These are phyloP conservation scores for Fusarium sp. DNA, from an alignment of 2,329 filamentous ascomycete genomes.

Conservation along the genomic window DNA sequence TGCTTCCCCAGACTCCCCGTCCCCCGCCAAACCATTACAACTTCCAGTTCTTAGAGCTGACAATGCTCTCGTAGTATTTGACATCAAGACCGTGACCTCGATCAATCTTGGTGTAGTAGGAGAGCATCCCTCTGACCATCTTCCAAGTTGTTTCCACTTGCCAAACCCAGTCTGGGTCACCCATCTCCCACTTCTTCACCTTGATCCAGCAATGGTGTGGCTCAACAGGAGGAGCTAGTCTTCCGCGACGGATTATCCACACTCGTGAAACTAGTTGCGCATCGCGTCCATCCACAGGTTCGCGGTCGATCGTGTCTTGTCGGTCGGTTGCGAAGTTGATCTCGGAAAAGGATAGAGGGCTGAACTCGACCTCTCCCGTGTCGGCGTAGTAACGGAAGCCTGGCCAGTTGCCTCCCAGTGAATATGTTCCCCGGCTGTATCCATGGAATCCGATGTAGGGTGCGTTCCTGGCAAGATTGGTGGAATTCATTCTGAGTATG, in stretches of 20 bases:
- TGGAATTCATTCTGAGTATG: not conserved
- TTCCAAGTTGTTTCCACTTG: not conserved
- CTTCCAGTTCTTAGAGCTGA: not conserved
- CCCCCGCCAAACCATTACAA: not conserved
- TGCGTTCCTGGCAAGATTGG: not conserved
- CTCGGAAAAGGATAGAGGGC: not conserved
- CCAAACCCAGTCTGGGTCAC: not conserved
- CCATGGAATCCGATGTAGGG: not conserved
- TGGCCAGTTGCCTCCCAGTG: not conserved
- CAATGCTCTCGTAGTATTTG: not conserved
- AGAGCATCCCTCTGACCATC: not conserved
- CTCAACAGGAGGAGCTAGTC: not conserved
- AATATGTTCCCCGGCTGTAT: not conserved
- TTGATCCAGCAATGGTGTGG: constrained; percentile 4
- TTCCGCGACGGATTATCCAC: not conserved
- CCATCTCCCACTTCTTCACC: not conserved
- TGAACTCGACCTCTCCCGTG: not conserved
- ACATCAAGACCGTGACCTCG: not conserved
- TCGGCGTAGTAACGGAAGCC: not conserved
- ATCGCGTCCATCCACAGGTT: not conserved
- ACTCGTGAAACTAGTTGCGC: not conserved
- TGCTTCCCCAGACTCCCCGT: not conserved
- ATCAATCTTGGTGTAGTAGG: not conserved
- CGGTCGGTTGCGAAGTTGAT: not conserved
- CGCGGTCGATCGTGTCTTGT: not conserved